Percentiles rank a stretch among this genome's conserved stretches.
Conservation (phyloP, 2,329 filamentous ascomycete species). For the Aspergillus pseudonomiae region DNA sequence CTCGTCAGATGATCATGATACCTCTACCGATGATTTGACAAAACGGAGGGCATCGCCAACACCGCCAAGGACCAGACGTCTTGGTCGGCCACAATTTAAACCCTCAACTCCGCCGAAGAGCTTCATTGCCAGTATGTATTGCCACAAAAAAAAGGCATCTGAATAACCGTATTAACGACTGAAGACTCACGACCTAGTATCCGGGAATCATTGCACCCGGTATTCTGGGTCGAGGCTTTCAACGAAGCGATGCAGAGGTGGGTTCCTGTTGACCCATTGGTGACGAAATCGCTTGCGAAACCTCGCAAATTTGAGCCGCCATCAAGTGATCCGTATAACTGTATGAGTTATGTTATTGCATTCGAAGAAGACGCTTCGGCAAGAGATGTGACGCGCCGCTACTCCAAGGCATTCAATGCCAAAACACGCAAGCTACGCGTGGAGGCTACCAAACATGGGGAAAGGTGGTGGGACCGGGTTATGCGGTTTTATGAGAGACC, state of each 20-base stretch:
- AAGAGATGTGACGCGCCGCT: constrained; percentile 84
- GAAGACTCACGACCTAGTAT: constrained; percentile 50
- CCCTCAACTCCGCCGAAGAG: constrained; percentile 24
- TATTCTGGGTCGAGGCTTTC: constrained; percentile 95
- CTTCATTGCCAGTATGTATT: constrained; percentile 23
- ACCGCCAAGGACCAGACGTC: constrained; percentile 29
- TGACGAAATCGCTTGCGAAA: constrained; percentile 77
- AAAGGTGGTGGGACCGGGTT: constrained; percentile 58
- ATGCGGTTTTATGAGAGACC: constrained; percentile 46
- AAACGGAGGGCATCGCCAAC: constrained; percentile 17
- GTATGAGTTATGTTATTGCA: constrained; percentile 79
- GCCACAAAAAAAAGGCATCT: background rate
- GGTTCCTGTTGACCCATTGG: constrained; percentile 83
- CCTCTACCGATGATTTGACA: constrained; percentile 32
- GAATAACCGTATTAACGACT: constrained; percentile 14
- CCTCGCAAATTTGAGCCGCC: constrained; percentile 81
- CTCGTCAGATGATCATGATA: constrained; percentile 38
- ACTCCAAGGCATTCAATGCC: constrained; percentile 84
- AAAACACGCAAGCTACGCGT: constrained; percentile 85
- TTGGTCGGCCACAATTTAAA: constrained; percentile 43
- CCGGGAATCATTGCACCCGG: constrained; percentile 73
- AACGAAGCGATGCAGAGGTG: constrained; percentile 87
- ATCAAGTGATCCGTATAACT: constrained; percentile 73
- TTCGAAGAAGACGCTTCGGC: constrained; percentile 80
- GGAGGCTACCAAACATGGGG: constrained; percentile 64